A percentile compares a stretch with the other conserved stretches of the same genome.
phyloP scores from a whole-genome alignment of 139 green algal genomes.

The Pedinophyceae sp. region DNA sequence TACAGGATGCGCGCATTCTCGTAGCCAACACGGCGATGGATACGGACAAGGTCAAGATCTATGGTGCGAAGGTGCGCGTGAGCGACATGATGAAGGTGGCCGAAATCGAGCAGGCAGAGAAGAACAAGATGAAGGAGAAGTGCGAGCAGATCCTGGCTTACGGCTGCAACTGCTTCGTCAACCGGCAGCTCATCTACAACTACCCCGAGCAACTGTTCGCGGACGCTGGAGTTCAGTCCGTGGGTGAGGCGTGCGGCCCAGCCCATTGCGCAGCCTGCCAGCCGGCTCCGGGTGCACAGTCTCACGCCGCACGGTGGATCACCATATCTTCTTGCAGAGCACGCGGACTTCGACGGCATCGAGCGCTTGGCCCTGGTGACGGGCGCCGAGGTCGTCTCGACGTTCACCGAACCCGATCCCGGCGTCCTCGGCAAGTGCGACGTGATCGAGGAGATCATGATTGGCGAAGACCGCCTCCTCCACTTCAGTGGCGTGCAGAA shows the following conservation, averaged over 20 bases:
- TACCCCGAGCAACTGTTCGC: constrained; percentile 89
- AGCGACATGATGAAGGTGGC: constrained; percentile 81
- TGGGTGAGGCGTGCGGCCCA: neutral
- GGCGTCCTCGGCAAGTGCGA: constrained; percentile 78
- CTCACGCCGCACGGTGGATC: constrained; percentile 8
- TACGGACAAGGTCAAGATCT: constrained; percentile 99
- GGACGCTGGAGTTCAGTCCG: constrained; percentile 52
- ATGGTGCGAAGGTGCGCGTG: constrained; percentile 58
- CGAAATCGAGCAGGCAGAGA: constrained; percentile 93
- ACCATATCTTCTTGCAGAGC: constrained; percentile 66
- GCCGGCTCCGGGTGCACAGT: too few species aligned
- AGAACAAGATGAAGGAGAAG: constrained; percentile 93
- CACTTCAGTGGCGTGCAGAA: constrained; percentile 82
- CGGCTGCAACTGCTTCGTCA: constrained; percentile 95
- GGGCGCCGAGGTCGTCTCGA: constrained; percentile 85
- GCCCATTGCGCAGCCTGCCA: constrained; percentile 47
- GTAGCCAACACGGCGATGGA: constrained; percentile 99
- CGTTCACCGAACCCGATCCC: constrained; percentile 73
- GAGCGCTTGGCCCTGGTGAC: constrained; percentile 93
- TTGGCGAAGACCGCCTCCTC: constrained; percentile 85
- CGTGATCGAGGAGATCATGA: constrained; percentile 92
- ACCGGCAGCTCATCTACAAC: constrained; percentile 99
- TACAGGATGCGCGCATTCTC: constrained; percentile 93
- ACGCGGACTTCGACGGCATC: constrained; percentile 86
- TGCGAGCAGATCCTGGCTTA: constrained; percentile 75